phyloP scores from a whole-genome alignment of 1,284 basidiomycete genomes.

The Garcileccinum viscosum region DNA sequence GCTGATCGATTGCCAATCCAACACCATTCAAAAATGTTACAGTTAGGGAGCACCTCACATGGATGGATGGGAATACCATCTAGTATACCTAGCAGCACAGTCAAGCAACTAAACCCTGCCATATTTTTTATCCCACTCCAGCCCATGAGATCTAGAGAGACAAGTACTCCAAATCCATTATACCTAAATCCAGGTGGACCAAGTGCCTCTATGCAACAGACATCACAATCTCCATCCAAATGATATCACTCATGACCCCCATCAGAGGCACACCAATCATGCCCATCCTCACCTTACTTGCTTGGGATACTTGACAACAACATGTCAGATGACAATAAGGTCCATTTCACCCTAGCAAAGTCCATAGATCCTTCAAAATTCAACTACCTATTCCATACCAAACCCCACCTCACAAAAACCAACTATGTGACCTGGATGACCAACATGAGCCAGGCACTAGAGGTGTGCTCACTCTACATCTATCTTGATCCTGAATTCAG shows the following conservation, averaged over 20 bases:
- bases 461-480: background rate
- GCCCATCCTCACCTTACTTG: background rate
- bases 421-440: constrained; percentile 9
- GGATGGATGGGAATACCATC: background rate
- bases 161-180: too few relatives aligned
- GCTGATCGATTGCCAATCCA: too few relatives aligned
- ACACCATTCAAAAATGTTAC: background rate
- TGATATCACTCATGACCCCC: background rate
- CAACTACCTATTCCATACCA: constrained; percentile 4
- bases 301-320: background rate
- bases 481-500: background rate
- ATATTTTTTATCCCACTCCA: background rate
- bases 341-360: background rate
- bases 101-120: background rate
- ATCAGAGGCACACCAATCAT: background rate
- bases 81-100: background rate
- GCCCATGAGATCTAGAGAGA: too few relatives aligned
- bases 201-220: background rate
- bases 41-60: background rate
- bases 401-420: background rate
- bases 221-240: too few relatives aligned
- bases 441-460: background rate
- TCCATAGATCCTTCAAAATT: constrained; percentile 13
- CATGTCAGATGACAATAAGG: background rate
- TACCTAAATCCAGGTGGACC: background rate